These are phyloP conservation scores for Obelidium mucronatum DNA, from an alignment of 192 early-diverging fungal species.

Conservation along the genomic window DNA sequence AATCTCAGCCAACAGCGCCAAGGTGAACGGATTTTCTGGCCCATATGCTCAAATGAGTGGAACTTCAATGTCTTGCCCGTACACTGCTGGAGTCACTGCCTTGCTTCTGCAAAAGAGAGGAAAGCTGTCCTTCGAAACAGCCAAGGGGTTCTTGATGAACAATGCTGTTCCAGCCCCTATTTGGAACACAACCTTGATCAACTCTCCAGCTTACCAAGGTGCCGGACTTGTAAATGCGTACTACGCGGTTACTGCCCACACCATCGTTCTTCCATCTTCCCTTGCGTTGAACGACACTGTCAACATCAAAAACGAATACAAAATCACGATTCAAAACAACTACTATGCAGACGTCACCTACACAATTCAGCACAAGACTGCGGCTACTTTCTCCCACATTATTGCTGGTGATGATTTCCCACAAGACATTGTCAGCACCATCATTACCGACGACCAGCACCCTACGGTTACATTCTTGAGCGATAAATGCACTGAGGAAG, in stretches of 20 bases:
- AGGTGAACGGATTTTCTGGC: neutral
- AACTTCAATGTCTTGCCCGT: constrained; percentile 86
- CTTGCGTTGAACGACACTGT: constrained; percentile 50
- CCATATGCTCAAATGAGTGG: constrained; percentile 52
- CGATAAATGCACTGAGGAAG: neutral
- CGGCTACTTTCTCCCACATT: constrained; percentile 27
- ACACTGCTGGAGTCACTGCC: constrained; percentile 73
- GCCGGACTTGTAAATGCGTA: constrained; percentile 78
- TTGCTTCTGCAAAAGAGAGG: constrained; percentile 65
- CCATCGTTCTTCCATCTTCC: constrained; percentile 56
- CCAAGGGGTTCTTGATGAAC: constrained; percentile 57
- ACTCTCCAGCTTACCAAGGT: constrained; percentile 74
- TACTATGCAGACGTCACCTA: constrained; percentile 29
- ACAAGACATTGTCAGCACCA: constrained; percentile 9
- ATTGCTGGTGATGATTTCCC: constrained; percentile 39
- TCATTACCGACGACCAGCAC: constrained; percentile 33
- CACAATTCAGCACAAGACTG: constrained; percentile 24
- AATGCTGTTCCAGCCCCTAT: constrained; percentile 54
- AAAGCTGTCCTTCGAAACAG: constrained; percentile 21
- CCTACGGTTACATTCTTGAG: neutral
- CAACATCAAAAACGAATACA: constrained; percentile 17
- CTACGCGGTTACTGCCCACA: constrained; percentile 61
- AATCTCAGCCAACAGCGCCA: constrained; percentile 31
- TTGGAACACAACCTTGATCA: constrained; percentile 47
- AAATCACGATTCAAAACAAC: constrained; percentile 42